Conservation (phyloP, 2,329 filamentous ascomycete species). For the Venturia oleaginea region DNA sequence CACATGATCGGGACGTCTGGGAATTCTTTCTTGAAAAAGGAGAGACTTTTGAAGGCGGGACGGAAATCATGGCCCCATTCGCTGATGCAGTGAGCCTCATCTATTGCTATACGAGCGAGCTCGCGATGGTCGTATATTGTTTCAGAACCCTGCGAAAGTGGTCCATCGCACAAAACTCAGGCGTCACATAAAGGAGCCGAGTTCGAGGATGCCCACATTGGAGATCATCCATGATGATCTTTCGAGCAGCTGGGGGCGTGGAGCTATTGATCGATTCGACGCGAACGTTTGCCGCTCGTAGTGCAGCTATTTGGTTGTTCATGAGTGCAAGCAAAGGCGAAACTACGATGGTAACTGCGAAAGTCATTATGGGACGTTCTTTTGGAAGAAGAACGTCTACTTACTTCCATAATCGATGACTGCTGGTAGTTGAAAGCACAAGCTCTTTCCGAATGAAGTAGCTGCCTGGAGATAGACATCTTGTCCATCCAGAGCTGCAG, state of each 20-base stretch:
- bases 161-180: conserved; percentile 72
- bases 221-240: conserved; percentile 67
- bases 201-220: conserved; percentile 78
- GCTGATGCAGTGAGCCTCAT: conserved; percentile 94
- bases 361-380: conserved; percentile 17
- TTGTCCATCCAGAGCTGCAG: conserved; percentile 66
- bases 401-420: conserved; percentile 77
- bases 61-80: conserved; percentile 98
- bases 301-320: conserved; percentile 85
- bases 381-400: conserved; percentile 23
- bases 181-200: conserved; percentile 84
- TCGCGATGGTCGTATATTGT: conserved; percentile 72
- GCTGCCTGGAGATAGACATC: conserved; percentile 93
- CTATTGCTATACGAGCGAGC: conserved; percentile 79
- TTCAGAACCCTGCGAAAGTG: conserved; percentile 65
- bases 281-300: conserved; percentile 63
- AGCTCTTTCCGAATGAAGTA: conserved; percentile 82
- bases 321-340: conserved; percentile 85
- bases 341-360: conserved; percentile 73
- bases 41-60: conserved; percentile 78
- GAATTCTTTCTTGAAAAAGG: conserved; percentile 75
- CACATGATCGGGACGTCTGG: conserved; percentile 86
- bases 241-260: conserved; percentile 56
- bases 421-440: conserved; percentile 88
- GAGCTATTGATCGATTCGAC: conserved; percentile 84